Conservation (phyloP, 805 yeast species). For the Lipomyces oligophaga region DNA sequence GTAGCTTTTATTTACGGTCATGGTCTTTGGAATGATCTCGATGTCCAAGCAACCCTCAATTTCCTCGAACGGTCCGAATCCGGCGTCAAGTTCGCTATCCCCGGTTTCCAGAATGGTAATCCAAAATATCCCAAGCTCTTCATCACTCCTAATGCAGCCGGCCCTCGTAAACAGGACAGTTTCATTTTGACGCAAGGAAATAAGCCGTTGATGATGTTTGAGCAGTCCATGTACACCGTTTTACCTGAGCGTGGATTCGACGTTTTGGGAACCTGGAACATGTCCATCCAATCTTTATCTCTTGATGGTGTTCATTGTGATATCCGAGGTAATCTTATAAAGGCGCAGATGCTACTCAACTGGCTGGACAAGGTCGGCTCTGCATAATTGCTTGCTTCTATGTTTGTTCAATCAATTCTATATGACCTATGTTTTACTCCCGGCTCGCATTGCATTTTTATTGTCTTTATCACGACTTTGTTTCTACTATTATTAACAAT, state of each 20-base stretch:
- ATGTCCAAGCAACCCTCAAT: constrained; percentile 27
- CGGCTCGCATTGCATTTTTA: no score
- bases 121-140: constrained; percentile 22
- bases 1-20: constrained; percentile 28
- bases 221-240: constrained; percentile 24
- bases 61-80: constrained; percentile 24
- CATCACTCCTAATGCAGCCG: constrained; percentile 27
- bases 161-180: constrained; percentile 22
- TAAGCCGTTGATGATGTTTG: constrained; percentile 29
- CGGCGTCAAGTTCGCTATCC: constrained; percentile 8
- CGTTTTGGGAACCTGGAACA: constrained; percentile 28
- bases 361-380: constrained; percentile 26
- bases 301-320: constrained; percentile 28
- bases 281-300: constrained; percentile 25
- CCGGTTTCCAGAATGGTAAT: constrained; percentile 10
- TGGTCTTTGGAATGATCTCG: constrained; percentile 29
- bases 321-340: constrained; percentile 23
- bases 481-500: background rate
- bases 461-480: no score
- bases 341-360: constrained; percentile 29
- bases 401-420: no score
- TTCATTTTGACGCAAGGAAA: constrained; percentile 28
- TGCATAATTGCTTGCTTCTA: background rate
- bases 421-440: no score
- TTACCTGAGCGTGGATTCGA: constrained; percentile 23